These are phyloP conservation scores for Russula abietina DNA, from an alignment of 768 basidiomycete genomes.

Conservation along the genomic window DNA sequence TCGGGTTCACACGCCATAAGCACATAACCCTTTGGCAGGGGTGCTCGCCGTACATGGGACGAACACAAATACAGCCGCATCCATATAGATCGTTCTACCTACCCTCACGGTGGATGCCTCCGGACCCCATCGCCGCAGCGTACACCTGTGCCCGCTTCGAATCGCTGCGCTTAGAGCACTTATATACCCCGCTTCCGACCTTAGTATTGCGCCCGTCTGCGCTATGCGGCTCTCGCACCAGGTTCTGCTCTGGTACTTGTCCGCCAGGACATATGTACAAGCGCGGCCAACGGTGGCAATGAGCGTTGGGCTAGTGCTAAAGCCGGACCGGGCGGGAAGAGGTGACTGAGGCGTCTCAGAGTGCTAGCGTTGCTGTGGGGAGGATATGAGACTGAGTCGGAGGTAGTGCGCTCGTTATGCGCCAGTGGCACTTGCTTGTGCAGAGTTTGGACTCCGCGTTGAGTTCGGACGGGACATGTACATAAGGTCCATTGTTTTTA, in stretches of 20 bases:
- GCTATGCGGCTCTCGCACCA: conserved; percentile 35
- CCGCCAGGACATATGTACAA: conserved; percentile 38
- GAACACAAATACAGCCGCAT: conserved; percentile 12
- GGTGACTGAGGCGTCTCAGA: too few species aligned
- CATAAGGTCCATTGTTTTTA: too few species aligned
- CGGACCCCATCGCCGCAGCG: conserved; percentile 26
- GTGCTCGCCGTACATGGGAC: conserved; percentile 44
- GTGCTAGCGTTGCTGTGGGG: too few species aligned
- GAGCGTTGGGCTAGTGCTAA: conserved; percentile 30
- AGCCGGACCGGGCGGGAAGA: too few species aligned
- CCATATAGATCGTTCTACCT: conserved; percentile 46
- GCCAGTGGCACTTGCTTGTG: too few species aligned
- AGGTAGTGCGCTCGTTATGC: too few species aligned
- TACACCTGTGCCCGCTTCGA: conserved; percentile 38
- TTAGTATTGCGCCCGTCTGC: too few species aligned
- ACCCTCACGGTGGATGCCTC: conserved; percentile 41
- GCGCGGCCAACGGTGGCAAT: conserved; percentile 22
- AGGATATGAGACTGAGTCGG: too few species aligned
- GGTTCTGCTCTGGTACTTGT: conserved; percentile 53
- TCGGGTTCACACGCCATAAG: conserved; percentile 51
- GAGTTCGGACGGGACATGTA: too few species aligned
- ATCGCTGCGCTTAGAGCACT: conserved; percentile 52
- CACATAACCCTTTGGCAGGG: conserved; percentile 45
- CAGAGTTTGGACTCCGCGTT: too few species aligned
- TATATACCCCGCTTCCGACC: conserved; percentile 35